A percentile compares a stretch with the other conserved stretches of the same genome.
Evolutionary conservation across 352 stramenopile species (phyloP).

Genomic region (Globisporangium alternatum): DNA sequence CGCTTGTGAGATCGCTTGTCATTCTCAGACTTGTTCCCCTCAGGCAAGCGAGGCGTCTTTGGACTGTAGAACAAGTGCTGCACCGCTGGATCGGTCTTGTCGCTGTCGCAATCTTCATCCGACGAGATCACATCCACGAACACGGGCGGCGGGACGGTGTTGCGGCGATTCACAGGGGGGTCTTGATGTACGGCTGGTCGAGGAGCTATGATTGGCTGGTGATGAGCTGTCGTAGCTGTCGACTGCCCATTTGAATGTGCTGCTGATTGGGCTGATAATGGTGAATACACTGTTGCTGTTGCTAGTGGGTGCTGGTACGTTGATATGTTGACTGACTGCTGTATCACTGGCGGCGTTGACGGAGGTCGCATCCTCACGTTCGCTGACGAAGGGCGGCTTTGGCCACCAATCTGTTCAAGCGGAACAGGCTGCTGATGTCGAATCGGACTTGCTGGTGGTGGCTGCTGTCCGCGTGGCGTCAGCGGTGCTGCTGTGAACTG

Average conservation of each 20-base stretch:
- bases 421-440: not conserved
- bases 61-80: constrained; percentile 79
- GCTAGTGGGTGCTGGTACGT: not conserved
- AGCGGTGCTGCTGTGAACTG: constrained; percentile 25
- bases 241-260: not conserved
- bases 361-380: not conserved
- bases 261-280: not conserved
- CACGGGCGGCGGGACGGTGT: constrained; percentile 21
- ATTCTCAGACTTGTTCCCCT: not conserved
- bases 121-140: constrained; percentile 64
- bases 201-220: not conserved
- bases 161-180: constrained; percentile 2
- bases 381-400: not conserved
- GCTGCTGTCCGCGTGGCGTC: not conserved
- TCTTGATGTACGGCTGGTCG: not conserved
- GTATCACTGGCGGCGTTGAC: not conserved
- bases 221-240: not conserved
- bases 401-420: not conserved
- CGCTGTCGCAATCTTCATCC: constrained; percentile 56
- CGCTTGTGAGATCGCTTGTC: constrained; percentile 27
- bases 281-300: not conserved
- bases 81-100: constrained; percentile 69
- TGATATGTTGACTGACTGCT: not conserved
- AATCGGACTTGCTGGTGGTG: constrained; percentile 8
- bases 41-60: constrained; percentile 42